phyloP scores from a whole-genome alignment of 2,329 filamentous ascomycete genomes.

The Thermomyces lanuginosus region DNA sequence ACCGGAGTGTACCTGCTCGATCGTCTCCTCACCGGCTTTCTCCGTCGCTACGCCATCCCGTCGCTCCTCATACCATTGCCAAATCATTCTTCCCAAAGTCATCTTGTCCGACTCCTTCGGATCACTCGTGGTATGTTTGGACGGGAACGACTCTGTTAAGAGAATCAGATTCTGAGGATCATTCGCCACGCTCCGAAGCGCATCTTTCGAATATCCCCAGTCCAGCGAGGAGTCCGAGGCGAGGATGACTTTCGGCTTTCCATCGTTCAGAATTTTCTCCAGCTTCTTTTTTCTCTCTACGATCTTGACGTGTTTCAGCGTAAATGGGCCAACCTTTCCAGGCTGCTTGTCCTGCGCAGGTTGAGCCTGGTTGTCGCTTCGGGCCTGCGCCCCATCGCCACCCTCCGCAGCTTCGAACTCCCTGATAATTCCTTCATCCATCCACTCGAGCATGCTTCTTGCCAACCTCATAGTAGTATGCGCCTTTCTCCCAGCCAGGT shows the following conservation, averaged over 20 bases:
- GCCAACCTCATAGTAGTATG: constrained; percentile 81
- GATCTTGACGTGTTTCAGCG: constrained; percentile 71
- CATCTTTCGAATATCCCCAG: constrained; percentile 84
- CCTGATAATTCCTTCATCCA: constrained; percentile 87
- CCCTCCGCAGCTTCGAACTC: constrained; percentile 59
- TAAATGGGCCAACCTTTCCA: constrained; percentile 54
- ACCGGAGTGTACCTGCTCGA: constrained; percentile 51
- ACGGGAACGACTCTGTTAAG: constrained; percentile 52
- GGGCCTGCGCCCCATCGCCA: constrained; percentile 15
- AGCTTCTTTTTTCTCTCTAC: constrained; percentile 71
- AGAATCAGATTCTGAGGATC: constrained; percentile 72
- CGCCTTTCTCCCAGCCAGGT: constrained; percentile 71
- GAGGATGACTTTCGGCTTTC: constrained; percentile 56
- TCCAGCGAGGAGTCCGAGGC: constrained; percentile 81
- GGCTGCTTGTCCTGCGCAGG: constrained; percentile 21
- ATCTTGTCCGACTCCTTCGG: constrained; percentile 24
- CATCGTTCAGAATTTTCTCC: constrained; percentile 45
- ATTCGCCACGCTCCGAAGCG: constrained; percentile 56
- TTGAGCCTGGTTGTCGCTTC: constrained; percentile 26
- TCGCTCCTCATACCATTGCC: constrained; percentile 60
- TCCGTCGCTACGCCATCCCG: constrained; percentile 47
- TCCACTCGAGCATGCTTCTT: constrained; percentile 96
- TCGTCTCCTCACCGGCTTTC: constrained; percentile 38
- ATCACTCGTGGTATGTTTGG: constrained; percentile 11
- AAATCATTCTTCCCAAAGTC: constrained; percentile 58